Evolutionary conservation across 1,284 basidiomycete species (phyloP).

Genomic region (Trichosporon sp.): DNA sequence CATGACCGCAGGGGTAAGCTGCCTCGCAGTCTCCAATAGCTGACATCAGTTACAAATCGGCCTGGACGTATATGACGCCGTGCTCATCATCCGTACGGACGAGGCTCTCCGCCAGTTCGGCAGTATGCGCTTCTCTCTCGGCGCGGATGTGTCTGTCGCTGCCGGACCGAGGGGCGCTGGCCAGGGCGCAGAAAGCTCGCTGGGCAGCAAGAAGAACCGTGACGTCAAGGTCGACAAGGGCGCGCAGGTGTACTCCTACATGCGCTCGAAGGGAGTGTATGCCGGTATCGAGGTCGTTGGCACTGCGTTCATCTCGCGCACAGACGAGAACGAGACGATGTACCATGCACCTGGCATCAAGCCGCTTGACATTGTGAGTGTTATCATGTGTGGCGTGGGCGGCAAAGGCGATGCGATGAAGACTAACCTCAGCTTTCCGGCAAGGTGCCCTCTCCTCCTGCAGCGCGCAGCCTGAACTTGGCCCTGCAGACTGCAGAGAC

Average conservation of each 20-base stretch:
- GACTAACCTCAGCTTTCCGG: conserved; percentile 1
- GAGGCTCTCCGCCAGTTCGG: conserved; percentile 8
- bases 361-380: conserved; percentile 5
- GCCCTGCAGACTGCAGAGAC: conserved; percentile 2
- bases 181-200: conserved; percentile 2
- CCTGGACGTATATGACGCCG: conserved; percentile 7
- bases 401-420: background rate
- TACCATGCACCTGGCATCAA: conserved; percentile 7
- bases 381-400: background rate
- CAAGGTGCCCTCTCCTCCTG: background rate
- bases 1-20: conserved; percentile 3
- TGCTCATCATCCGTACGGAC: conserved; percentile 6
- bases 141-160: conserved; percentile 7
- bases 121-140: conserved; percentile 2
- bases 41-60: background rate
- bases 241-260: conserved; percentile 4
- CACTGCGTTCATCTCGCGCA: conserved; percentile 1
- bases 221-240: background rate
- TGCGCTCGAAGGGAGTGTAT: conserved; percentile 6
- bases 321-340: conserved; percentile 7
- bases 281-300: conserved; percentile 5
- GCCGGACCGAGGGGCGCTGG: conserved; percentile 7
- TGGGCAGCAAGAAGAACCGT: background rate
- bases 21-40: background rate
- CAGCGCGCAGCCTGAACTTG: background rate